Percentiles rank a stretch among this genome's conserved stretches.
Conservation (phyloP, 208 protist species). For the Leishmania mexicana region DNA sequence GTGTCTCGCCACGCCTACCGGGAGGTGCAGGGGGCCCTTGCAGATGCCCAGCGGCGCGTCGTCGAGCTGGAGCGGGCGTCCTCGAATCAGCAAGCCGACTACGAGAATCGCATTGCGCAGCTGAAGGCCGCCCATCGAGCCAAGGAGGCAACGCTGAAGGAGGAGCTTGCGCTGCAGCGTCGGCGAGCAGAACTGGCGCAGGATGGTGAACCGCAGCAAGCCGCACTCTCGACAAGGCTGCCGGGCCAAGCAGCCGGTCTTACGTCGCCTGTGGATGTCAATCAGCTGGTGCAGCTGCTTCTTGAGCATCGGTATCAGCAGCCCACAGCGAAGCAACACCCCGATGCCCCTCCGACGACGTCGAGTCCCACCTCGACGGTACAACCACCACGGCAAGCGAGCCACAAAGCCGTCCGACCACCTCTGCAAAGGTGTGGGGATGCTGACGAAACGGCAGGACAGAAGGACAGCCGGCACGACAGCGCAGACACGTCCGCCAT, state of each 20-base stretch:
- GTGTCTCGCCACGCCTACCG: slow-evolving; percentile 23
- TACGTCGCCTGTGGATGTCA: neutral
- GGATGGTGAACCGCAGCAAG: neutral
- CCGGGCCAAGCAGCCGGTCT: neutral
- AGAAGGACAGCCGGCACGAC: neutral
- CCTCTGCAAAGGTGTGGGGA: neutral
- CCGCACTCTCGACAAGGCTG: neutral
- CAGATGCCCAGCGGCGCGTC: slow-evolving; percentile 30
- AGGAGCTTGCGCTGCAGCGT: slow-evolving; percentile 30
- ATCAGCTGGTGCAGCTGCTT: slow-evolving; percentile 5
- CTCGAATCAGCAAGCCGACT: slow-evolving; percentile 9
- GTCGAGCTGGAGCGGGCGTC: slow-evolving; percentile 24
- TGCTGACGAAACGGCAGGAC: neutral
- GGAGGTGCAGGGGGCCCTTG: slow-evolving; percentile 25
- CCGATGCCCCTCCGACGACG: neutral
- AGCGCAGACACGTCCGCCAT: neutral
- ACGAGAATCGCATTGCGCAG: slow-evolving; percentile 27
- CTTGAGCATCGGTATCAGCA: neutral
- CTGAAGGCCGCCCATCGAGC: slow-evolving; percentile 36
- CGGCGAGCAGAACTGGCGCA: neutral
- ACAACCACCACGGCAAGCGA: neutral
- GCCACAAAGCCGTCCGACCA: neutral
- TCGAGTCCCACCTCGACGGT: neutral
- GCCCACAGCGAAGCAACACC: no score
- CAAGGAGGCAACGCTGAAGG: slow-evolving; percentile 27